These are phyloP conservation scores for Hirschioporus abietinus DNA, from an alignment of 768 basidiomycete genomes.

Conservation along the genomic window DNA sequence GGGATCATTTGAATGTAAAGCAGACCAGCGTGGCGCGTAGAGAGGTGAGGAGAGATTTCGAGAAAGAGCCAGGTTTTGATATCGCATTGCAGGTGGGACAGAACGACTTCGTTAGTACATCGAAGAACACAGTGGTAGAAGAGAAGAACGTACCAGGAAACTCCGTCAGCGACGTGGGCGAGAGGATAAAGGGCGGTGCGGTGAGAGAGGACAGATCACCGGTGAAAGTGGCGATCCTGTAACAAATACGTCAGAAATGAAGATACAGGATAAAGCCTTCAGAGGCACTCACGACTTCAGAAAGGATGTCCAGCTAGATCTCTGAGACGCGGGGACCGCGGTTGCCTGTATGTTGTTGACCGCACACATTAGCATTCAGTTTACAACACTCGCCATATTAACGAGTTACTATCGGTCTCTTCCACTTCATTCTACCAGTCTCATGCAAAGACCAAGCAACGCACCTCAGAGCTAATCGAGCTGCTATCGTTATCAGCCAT, in stretches of 20 bases:
- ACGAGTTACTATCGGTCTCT: neutral
- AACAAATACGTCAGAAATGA: constrained; percentile 9
- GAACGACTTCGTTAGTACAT: constrained; percentile 6
- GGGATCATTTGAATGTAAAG: too few species aligned
- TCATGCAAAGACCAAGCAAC: neutral
- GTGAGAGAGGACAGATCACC: constrained; percentile 84
- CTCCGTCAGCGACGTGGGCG: constrained; percentile 85
- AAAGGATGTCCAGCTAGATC: constrained; percentile 85
- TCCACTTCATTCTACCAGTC: neutral
- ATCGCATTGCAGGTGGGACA: constrained; percentile 6
- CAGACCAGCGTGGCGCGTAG: neutral
- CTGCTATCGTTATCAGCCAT: neutral
- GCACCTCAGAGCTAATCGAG: neutral
- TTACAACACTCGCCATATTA: neutral
- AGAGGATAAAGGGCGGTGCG: constrained; percentile 88
- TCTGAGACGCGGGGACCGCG: constrained; percentile 78
- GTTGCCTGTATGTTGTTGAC: neutral
- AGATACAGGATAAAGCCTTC: neutral
- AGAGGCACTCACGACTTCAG: constrained; percentile 70
- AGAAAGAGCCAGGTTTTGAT: neutral
- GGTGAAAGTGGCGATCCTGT: constrained; percentile 77
- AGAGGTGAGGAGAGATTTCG: neutral
- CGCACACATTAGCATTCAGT: neutral
- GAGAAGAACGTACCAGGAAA: constrained; percentile 64
- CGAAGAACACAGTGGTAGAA: constrained; percentile 10